A percentile compares a stretch with the other conserved stretches of the same genome.
These are phyloP conservation scores for Apiospora malaysiana DNA, from an alignment of 2,329 filamentous ascomycete species.

Conservation along the genomic window DNA sequence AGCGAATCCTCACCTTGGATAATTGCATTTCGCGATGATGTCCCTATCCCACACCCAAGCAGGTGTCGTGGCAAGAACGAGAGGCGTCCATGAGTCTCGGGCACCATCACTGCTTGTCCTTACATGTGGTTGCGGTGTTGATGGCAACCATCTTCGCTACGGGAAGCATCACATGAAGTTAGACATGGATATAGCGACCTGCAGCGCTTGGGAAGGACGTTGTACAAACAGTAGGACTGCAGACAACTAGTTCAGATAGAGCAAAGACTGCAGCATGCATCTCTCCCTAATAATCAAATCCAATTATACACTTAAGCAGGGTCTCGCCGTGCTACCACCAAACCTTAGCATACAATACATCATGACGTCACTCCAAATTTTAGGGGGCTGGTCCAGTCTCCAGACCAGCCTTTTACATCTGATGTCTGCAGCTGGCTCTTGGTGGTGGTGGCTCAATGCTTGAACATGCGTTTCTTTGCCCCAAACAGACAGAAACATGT, in stretches of 20 bases:
- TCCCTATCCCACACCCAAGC: not conserved
- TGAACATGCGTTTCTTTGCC: not conserved
- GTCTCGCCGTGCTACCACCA: not conserved
- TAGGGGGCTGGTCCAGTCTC: not conserved
- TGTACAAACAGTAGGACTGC: not conserved
- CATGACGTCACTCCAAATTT: not conserved
- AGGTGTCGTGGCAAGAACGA: not conserved
- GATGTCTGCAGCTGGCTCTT: not conserved
- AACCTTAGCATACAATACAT: not conserved
- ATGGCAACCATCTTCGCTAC: not conserved
- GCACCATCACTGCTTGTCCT: not conserved
- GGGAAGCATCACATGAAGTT: not conserved
- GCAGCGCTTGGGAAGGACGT: not conserved
- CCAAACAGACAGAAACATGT: not conserved
- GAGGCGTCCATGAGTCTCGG: not conserved
- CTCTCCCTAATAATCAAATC: not conserved
- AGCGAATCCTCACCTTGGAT: not conserved
- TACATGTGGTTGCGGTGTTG: not conserved
- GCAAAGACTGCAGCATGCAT: not conserved
- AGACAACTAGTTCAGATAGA: not conserved
- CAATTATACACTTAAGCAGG: not conserved
- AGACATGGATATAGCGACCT: not conserved
- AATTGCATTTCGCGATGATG: not conserved
- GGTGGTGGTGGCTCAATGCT: not conserved
- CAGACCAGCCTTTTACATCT: not conserved